phyloP scores from a whole-genome alignment of 768 basidiomycete species.

The Tricholoma saponaceum region DNA sequence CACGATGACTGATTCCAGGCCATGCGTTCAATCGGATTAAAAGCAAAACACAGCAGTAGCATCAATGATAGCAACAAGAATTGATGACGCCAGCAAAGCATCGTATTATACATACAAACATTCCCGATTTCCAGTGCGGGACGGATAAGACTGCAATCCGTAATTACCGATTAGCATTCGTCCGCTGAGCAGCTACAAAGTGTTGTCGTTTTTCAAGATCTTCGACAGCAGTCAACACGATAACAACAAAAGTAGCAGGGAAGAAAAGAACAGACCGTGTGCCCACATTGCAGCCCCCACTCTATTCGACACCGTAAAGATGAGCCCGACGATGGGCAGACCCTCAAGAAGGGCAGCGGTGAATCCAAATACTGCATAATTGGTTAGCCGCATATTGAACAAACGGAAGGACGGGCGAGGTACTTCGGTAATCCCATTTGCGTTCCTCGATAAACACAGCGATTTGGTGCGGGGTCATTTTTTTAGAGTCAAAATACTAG shows the following conservation, averaged over 20 bases:
- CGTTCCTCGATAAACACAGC: conserved; percentile 84
- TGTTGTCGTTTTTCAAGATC: conserved; percentile 63
- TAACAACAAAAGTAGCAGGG: background rate
- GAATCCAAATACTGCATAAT: conserved; percentile 78
- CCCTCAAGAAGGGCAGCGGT: conserved; percentile 76
- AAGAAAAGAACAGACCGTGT: conserved; percentile 44
- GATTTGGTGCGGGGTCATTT: conserved; percentile 67
- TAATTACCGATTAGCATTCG: background rate
- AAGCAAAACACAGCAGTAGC: background rate
- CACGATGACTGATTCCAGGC: no score
- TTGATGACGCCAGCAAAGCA: background rate
- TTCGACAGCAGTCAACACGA: conserved; percentile 18
- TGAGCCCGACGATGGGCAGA: conserved; percentile 75
- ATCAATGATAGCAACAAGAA: background rate
- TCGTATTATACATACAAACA: background rate
- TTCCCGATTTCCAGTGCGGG: background rate
- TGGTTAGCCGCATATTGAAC: background rate
- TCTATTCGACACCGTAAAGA: conserved; percentile 83
- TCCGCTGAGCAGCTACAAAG: conserved; percentile 30
- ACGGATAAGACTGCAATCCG: background rate
- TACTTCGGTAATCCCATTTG: conserved; percentile 84
- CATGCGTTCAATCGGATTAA: background rate
- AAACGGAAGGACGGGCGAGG: conserved; percentile 12
- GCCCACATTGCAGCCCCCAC: conserved; percentile 97
- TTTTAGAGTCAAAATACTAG: conserved; percentile 83